Evolutionary conservation across 331 rosid species (phyloP), one percentile per base, ranked within the genome.

Genomic region (Spiraea crenata): DNA sequence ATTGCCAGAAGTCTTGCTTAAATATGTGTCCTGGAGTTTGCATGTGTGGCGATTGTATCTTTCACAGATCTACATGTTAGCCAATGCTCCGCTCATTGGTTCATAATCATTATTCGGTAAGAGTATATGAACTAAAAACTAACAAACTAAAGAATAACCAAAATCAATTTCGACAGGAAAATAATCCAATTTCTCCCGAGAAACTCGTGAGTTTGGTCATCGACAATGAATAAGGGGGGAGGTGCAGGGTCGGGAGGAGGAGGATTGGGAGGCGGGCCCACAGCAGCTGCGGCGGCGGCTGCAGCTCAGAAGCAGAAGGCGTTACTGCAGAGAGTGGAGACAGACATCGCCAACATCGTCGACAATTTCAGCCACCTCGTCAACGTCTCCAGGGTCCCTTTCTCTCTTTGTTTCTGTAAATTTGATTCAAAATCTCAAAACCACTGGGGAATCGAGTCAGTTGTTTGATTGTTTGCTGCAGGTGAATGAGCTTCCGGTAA

Each of bases 241-340:
- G 87, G 81, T 37, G 73, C 71, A 39, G 82, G 66, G 4, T 60
- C 45, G 10, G 81, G 80, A 9, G 79, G 83, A 0, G 73, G 78
- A 25, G 31, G 31, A 25, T 25, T 25, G 2, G 92, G 90, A 31
- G 73, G 82, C 41, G 97, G 98, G 6, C 98, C 97, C 17, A 93
- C 98, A 0, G 89, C 96, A 0, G 96, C 90, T 0, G 97, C 97
- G 0, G 90, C 97, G 0, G 81, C 87, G 0, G 85, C 92, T 0
- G 97, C 96, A 16, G 92, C 96, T 55, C 97, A 93, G 84, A 93
- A 85, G 83, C 98, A 90, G 82, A 93, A 93, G 85, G 81, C 85
- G 1, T 65, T 89, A 81, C 51, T 90, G 76, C 90, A 85, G 25
- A 83, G 80, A 75, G 90, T 93, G n/a, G 95, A 93, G 60, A 77